Percentiles rank a stretch among this genome's conserved stretches.
These are phyloP conservation scores for Venturia effusa DNA, from an alignment of 2,329 filamentous ascomycete species.

Conservation along the genomic window DNA sequence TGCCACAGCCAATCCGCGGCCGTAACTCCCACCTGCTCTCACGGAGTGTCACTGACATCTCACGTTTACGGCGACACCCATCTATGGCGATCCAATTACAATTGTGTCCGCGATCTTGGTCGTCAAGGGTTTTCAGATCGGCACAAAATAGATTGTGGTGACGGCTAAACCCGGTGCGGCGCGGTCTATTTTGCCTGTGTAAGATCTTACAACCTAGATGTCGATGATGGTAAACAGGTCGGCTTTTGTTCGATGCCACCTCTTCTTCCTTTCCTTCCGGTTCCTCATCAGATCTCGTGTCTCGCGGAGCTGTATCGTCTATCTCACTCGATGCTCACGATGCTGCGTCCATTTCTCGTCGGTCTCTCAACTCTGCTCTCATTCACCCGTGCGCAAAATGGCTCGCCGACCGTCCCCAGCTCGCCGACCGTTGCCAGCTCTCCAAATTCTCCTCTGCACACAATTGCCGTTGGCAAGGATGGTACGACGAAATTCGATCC, in stretches of 20 bases:
- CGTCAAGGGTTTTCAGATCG: no score
- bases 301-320: neutral
- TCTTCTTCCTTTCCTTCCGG: neutral
- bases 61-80: neutral
- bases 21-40: neutral
- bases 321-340: neutral
- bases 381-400: neutral
- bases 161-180: neutral
- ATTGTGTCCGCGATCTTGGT: neutral
- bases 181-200: no score
- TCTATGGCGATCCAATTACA: neutral
- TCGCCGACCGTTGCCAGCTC: no score
- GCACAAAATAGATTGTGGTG: neutral
- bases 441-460: neutral
- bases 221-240: neutral
- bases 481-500: conserved; percentile 6
- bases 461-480: conserved; percentile 5
- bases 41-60: neutral
- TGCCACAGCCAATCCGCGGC: neutral
- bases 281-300: neutral
- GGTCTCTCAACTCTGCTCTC: neutral
- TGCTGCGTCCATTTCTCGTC: neutral
- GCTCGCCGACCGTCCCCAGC: no score
- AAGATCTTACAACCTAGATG: no score
- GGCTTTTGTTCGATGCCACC: neutral